Percentiles rank a stretch among this genome's conserved stretches.
Conservation (phyloP, 2,329 filamentous ascomycete species). For the Arthroderma sp. region DNA sequence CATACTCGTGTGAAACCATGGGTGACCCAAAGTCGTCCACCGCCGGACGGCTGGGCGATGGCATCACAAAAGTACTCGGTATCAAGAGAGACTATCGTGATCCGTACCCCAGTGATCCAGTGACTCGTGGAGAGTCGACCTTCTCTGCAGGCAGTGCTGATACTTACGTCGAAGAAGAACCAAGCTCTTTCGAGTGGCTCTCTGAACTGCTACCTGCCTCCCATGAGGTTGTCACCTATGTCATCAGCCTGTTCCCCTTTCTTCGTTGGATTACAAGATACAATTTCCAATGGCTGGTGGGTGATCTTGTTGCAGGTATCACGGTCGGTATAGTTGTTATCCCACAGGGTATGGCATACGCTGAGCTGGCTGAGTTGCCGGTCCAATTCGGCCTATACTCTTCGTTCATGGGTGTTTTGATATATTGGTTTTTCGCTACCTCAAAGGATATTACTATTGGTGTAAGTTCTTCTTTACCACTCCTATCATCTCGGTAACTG, state of each 20-base stretch:
- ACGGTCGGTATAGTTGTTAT: conserved; percentile 71
- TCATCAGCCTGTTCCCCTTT: conserved; percentile 70
- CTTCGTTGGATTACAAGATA: conserved; percentile 78
- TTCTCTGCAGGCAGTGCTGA: conserved; percentile 61
- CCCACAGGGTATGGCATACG: conserved; percentile 96
- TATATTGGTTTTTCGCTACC: conserved; percentile 97
- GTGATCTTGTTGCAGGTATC: conserved; percentile 79
- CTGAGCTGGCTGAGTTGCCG: conserved; percentile 63
- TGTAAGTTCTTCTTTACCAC: conserved; percentile 36
- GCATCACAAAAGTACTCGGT: conserved; percentile 63
- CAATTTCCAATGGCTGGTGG: conserved; percentile 76
- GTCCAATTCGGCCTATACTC: conserved; percentile 82
- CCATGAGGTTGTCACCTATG: conserved; percentile 45
- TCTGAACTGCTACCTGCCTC: conserved; percentile 47
- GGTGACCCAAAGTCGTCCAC: too few relatives aligned
- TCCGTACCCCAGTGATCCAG: conserved; percentile 41
- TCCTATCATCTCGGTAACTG: background rate
- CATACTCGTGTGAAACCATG: too few relatives aligned
- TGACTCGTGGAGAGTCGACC: conserved; percentile 65
- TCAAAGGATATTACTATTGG: conserved; percentile 98
- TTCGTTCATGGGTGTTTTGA: conserved; percentile 85
- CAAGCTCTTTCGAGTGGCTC: conserved; percentile 62
- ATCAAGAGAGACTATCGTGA: conserved; percentile 67
- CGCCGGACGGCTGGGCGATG: conserved; percentile 42
- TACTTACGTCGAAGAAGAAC: conserved; percentile 71